Evolutionary conservation across 768 basidiomycete species (phyloP).

Genomic region (Atractiella rhizophila): DNA sequence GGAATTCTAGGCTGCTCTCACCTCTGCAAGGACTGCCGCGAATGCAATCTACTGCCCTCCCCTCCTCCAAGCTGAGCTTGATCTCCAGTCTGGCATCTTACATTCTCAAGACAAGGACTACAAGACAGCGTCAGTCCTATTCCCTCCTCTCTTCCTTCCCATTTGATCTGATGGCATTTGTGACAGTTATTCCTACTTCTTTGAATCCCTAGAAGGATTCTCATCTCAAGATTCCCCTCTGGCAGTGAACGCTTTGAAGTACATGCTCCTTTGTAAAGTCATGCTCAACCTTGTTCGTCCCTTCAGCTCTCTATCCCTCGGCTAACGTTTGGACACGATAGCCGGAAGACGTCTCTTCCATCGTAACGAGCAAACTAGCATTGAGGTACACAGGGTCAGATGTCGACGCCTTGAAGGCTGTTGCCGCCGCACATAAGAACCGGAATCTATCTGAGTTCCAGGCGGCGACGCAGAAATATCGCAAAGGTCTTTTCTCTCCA

Average conservation of each 20-base stretch:
- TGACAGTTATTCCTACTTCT: constrained; percentile 63
- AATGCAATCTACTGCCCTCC: constrained; percentile 85
- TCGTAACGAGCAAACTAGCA: constrained; percentile 66
- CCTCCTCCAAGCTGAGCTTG: constrained; percentile 34
- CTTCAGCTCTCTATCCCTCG: not conserved
- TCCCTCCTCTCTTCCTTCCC: not conserved
- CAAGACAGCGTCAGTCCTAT: constrained; percentile 37
- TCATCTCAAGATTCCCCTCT: constrained; percentile 47
- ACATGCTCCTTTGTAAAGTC: constrained; percentile 93
- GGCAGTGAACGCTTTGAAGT: constrained; percentile 70
- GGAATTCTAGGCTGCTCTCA: too few species aligned
- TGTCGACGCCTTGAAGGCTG: constrained; percentile 83
- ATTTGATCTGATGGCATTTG: not conserved
- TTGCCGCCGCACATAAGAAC: constrained; percentile 79
- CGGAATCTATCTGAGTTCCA: constrained; percentile 76
- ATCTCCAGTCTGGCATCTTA: constrained; percentile 51
- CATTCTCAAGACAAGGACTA: constrained; percentile 97
- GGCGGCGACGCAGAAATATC: constrained; percentile 62
- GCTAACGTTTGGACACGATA: not conserved
- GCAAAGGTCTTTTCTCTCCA: constrained; percentile 27
- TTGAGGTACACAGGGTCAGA: constrained; percentile 68
- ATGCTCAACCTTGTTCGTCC: constrained; percentile 71
- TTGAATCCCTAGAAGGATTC: constrained; percentile 81
- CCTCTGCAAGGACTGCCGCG: constrained; percentile 72
- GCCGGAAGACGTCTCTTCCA: constrained; percentile 59